phyloP scores from a whole-genome alignment of 2,329 filamentous ascomycete species.

The Fusarium guadeloupense region DNA sequence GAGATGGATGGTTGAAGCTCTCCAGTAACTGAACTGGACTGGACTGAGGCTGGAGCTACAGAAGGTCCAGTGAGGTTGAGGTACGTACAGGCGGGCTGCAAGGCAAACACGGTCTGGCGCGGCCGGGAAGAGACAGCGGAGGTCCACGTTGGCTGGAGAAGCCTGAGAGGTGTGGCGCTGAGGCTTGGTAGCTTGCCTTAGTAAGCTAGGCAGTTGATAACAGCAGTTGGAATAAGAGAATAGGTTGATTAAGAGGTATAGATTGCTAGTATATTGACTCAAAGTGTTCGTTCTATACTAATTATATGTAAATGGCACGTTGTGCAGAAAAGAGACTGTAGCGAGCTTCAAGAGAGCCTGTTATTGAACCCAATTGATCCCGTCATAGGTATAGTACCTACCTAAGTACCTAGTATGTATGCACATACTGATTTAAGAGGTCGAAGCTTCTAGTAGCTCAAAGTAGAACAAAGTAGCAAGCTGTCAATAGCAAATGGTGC shows the following conservation, averaged over 20 bases:
- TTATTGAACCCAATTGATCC: not conserved
- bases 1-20: conserved; percentile 38
- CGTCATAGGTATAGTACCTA: not conserved
- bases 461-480: not conserved
- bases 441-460: conserved; percentile 18
- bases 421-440: not conserved
- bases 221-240: no score
- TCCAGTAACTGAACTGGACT: no score
- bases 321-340: not conserved
- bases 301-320: not conserved
- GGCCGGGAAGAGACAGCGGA: conserved; percentile 40
- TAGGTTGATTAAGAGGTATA: not conserved
- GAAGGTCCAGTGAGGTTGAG: conserved; percentile 31
- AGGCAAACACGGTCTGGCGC: conserved; percentile 57
- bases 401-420: no score
- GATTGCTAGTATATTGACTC: no score
- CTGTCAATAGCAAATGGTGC: not conserved
- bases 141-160: conserved; percentile 34
- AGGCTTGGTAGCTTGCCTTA: conserved; percentile 17
- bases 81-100: conserved; percentile 42
- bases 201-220: not conserved
- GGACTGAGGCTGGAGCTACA: conserved; percentile 33
- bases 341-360: not conserved
- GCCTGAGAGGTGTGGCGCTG: conserved; percentile 27
- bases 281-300: not conserved